Percentiles rank a stretch among this genome's conserved stretches.
Evolutionary conservation across 1,139 yeast species (phyloP).

Genomic region (Suhomyces kunorum): DNA sequence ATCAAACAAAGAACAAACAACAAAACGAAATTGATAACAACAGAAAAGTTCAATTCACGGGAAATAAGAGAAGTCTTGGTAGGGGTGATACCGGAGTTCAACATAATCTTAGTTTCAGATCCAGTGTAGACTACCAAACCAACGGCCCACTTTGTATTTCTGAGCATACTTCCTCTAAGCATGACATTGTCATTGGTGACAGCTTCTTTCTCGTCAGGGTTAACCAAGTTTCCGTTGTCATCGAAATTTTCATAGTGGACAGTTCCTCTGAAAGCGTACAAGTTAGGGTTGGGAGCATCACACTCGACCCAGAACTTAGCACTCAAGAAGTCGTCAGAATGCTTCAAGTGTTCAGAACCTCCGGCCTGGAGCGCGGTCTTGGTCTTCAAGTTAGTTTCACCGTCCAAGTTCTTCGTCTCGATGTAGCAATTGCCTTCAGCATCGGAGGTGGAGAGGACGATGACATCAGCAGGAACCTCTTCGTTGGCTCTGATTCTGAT

Average conservation of each 20-base stretch:
- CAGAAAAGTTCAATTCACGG: constrained; percentile 79
- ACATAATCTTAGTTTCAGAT: constrained; percentile 85
- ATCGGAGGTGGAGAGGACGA: constrained; percentile 80
- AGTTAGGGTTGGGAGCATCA: constrained; percentile 83
- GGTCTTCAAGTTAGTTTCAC: constrained; percentile 89
- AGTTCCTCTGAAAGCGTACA: constrained; percentile 88
- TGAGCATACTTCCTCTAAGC: constrained; percentile 85
- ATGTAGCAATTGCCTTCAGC: constrained; percentile 88
- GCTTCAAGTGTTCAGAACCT: constrained; percentile 52
- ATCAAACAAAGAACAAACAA: constrained; percentile 78
- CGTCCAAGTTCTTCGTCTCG: constrained; percentile 93
- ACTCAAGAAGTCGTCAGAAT: constrained; percentile 70
- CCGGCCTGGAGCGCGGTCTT: constrained; percentile 77
- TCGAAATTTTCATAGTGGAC: constrained; percentile 58
- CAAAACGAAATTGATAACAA: constrained; percentile 71
- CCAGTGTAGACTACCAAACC: constrained; percentile 92
- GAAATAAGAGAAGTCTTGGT: constrained; percentile 83
- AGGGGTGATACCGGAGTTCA: constrained; percentile 91
- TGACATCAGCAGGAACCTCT: constrained; percentile 90
- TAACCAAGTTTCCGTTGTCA: constrained; percentile 35
- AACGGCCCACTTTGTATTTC: constrained; percentile 93
- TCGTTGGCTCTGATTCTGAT: constrained; percentile 83
- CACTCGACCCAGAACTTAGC: constrained; percentile 84
- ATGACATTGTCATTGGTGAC: constrained; percentile 76
- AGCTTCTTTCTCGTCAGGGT: constrained; percentile 64